Percentiles rank a stretch among this genome's conserved stretches.
phyloP scores from a whole-genome alignment of 2,329 filamentous ascomycete species.

The Ceratocystis smalleyi region DNA sequence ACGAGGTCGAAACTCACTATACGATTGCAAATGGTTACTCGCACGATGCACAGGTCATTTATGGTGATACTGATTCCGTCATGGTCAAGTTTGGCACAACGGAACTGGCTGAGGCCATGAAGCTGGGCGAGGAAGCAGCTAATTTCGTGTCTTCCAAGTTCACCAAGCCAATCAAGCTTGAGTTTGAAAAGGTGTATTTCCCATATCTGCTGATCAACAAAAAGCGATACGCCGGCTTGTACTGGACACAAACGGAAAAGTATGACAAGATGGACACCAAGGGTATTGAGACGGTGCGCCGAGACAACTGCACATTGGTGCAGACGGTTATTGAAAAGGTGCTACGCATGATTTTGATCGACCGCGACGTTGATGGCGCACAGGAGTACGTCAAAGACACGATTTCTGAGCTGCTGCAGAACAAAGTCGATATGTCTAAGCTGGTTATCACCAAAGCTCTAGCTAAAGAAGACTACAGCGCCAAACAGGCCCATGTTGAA shows the following conservation, averaged over 20 bases:
- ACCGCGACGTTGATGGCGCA: slow-evolving; percentile 75
- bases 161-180: slow-evolving; percentile 90
- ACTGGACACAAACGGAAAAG: slow-evolving; percentile 88
- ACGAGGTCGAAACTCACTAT: slow-evolving; percentile 83
- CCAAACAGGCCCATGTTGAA: slow-evolving; percentile 91
- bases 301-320: slow-evolving; percentile 90
- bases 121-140: slow-evolving; percentile 83
- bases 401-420: slow-evolving; percentile 87
- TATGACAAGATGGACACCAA: slow-evolving; percentile 99
- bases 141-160: slow-evolving; percentile 83
- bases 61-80: slow-evolving; percentile 97
- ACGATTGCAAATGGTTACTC: slow-evolving; percentile 87
- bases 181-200: slow-evolving; percentile 98
- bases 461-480: slow-evolving; percentile 66
- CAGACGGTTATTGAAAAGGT: slow-evolving; percentile 97
- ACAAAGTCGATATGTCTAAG: slow-evolving; percentile 98
- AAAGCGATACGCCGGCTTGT: slow-evolving; percentile 95
- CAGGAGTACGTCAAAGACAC: slow-evolving; percentile 97
- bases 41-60: slow-evolving; percentile 92
- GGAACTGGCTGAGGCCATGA: slow-evolving; percentile 80
- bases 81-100: slow-evolving; percentile 97
- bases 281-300: slow-evolving; percentile 91
- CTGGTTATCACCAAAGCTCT: slow-evolving; percentile 97
- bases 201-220: slow-evolving; percentile 99
- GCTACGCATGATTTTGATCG: slow-evolving; percentile 85